phyloP scores from a whole-genome alignment of 192 early-diverging fungal genomes.

The Coemansia guatemalensis region DNA sequence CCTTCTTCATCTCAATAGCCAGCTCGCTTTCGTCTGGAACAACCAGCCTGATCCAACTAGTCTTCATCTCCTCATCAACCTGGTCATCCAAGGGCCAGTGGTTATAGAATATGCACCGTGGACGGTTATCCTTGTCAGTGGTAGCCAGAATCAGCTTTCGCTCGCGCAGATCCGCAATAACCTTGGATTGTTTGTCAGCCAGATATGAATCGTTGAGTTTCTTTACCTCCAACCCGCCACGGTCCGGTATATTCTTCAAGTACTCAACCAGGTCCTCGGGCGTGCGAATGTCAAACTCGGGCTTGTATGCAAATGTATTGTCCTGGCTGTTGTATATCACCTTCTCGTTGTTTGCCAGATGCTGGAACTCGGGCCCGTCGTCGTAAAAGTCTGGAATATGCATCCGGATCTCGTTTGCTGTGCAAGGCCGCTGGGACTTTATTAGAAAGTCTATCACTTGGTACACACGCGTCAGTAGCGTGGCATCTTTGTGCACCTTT shows the following conservation, averaged over 20 bases:
- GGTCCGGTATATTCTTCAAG: conserved; percentile 55
- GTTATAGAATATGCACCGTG: conserved; percentile 71
- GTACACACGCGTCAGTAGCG: conserved; percentile 30
- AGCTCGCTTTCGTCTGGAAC: conserved; percentile 76
- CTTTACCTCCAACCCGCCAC: conserved; percentile 71
- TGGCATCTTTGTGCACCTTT: conserved; percentile 19
- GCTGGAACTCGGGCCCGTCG: conserved; percentile 56
- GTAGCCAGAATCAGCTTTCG: conserved; percentile 63
- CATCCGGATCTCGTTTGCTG: conserved; percentile 57
- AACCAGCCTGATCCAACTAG: conserved; percentile 65
- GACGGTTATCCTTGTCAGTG: conserved; percentile 63
- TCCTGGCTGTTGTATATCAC: conserved; percentile 59
- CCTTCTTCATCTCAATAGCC: conserved; percentile 61
- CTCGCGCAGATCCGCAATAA: conserved; percentile 34
- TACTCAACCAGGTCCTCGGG: conserved; percentile 71
- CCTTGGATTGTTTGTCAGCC: conserved; percentile 25
- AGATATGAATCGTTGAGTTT: conserved; percentile 75
- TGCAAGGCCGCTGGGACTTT: conserved; percentile 60
- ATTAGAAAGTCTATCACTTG: conserved; percentile 43
- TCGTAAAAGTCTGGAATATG: conserved; percentile 60
- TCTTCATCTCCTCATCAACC: conserved; percentile 63
- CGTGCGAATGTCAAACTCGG: conserved; percentile 67
- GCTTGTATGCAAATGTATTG: conserved; percentile 72
- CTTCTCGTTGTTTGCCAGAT: conserved; percentile 63
- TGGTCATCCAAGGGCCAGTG: conserved; percentile 20